Conservation (phyloP, 192 early-diverging fungal species). For the Coemansia sp. region DNA sequence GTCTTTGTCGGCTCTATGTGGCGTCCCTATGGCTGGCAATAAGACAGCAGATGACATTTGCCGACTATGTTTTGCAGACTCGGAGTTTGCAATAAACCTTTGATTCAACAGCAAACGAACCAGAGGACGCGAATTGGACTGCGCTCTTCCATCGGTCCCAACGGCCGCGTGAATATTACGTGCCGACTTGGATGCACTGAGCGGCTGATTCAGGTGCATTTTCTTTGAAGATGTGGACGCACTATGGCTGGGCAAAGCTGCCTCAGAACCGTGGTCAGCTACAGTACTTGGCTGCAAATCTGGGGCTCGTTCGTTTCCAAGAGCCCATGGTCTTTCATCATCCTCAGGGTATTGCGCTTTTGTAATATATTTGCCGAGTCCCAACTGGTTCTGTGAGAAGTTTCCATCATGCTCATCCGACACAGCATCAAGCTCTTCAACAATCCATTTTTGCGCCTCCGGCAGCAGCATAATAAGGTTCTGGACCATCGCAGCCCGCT, state of each 20-base stretch:
- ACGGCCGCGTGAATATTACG: slow-evolving; percentile 25
- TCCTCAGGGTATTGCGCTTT: background rate
- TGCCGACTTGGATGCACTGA: slow-evolving; percentile 35
- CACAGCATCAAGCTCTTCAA: slow-evolving; percentile 28
- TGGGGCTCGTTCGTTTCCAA: background rate
- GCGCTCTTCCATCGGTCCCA: slow-evolving; percentile 18
- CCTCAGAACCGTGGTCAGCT: background rate
- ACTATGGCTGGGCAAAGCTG: background rate
- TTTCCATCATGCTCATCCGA: background rate
- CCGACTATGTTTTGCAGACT: background rate
- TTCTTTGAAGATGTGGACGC: background rate
- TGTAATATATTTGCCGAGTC: background rate
- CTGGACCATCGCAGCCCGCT: slow-evolving; percentile 35
- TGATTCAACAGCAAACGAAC: slow-evolving; percentile 41
- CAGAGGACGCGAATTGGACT: slow-evolving; percentile 27
- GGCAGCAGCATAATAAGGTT: slow-evolving; percentile 47
- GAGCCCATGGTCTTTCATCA: background rate
- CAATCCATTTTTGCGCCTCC: slow-evolving; percentile 34
- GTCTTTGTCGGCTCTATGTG: background rate
- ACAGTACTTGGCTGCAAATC: background rate
- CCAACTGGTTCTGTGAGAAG: background rate
- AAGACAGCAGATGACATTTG: background rate
- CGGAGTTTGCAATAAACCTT: slow-evolving; percentile 21
- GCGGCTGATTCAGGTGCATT: slow-evolving; percentile 1
- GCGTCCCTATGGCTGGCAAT: no score